Percentiles rank a stretch among this genome's conserved stretches.
phyloP scores from a whole-genome alignment of 352 stramenopile species.

The Nothophytophthora sp. region DNA sequence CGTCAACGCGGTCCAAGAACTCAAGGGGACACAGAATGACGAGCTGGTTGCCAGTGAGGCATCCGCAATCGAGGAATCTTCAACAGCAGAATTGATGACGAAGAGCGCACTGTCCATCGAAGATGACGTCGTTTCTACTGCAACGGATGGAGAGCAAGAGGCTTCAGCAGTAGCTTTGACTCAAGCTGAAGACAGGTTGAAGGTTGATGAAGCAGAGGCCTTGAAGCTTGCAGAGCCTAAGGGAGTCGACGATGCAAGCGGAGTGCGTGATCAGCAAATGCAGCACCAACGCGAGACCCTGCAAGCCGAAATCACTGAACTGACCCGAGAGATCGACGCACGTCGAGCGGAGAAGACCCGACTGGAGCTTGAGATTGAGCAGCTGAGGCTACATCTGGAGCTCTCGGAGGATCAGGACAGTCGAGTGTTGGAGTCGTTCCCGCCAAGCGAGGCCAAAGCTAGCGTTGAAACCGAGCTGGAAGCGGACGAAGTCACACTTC shows the following conservation, averaged over 20 bases:
- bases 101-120: neutral
- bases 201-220: constrained; percentile 6
- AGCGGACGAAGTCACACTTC: neutral
- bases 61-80: too few relatives aligned
- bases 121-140: neutral
- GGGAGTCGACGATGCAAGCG: neutral
- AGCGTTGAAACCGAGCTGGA: neutral
- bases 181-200: neutral
- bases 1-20: neutral
- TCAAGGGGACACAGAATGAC: neutral
- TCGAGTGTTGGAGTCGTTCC: neutral
- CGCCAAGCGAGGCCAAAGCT: constrained; percentile 21
- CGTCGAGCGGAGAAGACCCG: constrained; percentile 41
- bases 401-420: constrained; percentile 36
- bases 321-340: constrained; percentile 40
- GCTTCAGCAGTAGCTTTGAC: neutral
- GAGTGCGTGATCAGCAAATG: constrained; percentile 5
- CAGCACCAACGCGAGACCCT: constrained; percentile 22
- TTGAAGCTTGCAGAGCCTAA: neutral
- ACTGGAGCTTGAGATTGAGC: constrained; percentile 68
- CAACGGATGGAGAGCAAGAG: neutral
- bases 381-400: constrained; percentile 58
- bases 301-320: constrained; percentile 24
- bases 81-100: neutral
- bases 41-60: neutral